Base-by-base conservation (phyloP, 345 rosid species). In the Toxicodendron radicans region DNA sequence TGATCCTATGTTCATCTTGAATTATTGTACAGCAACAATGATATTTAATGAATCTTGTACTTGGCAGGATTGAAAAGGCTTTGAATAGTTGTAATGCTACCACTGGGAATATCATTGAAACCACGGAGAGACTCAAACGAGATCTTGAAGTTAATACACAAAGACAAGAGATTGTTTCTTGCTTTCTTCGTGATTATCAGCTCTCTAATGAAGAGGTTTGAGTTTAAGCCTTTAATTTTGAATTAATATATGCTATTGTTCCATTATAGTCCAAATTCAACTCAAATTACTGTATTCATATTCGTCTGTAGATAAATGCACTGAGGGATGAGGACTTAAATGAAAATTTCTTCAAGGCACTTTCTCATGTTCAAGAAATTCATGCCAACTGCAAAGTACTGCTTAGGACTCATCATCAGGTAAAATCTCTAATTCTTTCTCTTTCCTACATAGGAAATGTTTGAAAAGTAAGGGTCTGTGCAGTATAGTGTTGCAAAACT, bases 361-460 rank as follows among this genome's bases (percentile, higher is more conserved):
- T 95, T 71, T 85, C 92, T 68, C 97, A 92, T 62, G 97, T 93
- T 84, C 98, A 95, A 77, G 97, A 93, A 75, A 95, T 95, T 76
- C 99, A 95, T 81, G 83, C 95, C 73, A 93, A 95, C 80, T 93
- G 98, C 89, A 92, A 95, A 85, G 66, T 95, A 59, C 92, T 95
- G 24, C 88, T 95, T 56, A 87, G 98, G 80, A 95, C 98, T 14
- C 98, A 93, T 85, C 99, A 95, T 80, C 98, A 95, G 92, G 99
- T 92, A 74, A 58, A 75, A 48, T 32, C 32, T 61, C 68, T 6
- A 38, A 38, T 6, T 46, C 35, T 49, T 13, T 56, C 62, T 70
- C 72, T 53, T 41, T 43, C 17, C 11, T 10, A 10, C 24, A 4
- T 20, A 33, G 32, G 14, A 41, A 32, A 58, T 58, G 33, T 59